These are phyloP conservation scores for Crucihimalaya himalaica DNA, from an alignment of 345 rosid genomes.

Conservation along the genomic window DNA sequence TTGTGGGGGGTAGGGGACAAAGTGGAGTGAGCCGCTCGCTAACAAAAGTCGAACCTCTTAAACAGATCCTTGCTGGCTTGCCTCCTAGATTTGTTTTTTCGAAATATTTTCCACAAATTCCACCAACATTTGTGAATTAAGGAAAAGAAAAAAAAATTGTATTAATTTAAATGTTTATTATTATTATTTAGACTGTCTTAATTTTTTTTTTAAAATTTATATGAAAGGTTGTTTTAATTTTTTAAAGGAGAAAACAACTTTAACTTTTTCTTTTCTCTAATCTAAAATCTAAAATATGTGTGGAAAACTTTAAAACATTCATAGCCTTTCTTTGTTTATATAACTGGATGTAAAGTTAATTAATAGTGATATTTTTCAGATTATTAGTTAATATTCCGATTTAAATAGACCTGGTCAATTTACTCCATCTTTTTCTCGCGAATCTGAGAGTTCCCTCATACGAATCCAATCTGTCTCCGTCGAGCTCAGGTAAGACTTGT, in stretches of 20 bases:
- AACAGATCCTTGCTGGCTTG: conserved; percentile 27
- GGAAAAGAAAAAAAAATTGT: background rate
- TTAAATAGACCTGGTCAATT: background rate
- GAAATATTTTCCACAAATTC: conserved; percentile 9
- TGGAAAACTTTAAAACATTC: too few species aligned
- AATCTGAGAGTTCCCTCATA: conserved; percentile 21
- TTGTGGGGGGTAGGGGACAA: background rate
- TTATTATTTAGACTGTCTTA: background rate
- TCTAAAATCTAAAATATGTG: background rate
- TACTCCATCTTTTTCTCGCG: background rate
- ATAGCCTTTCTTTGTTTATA: too few species aligned
- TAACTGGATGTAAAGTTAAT: too few species aligned
- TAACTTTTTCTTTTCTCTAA: too few species aligned
- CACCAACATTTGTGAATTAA: background rate
- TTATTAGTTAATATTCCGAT: background rate
- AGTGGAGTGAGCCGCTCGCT: conserved; percentile 31
- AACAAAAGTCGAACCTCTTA: conserved; percentile 7
- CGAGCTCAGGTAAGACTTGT: conserved; percentile 27
- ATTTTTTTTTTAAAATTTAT: background rate
- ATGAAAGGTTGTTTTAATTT: background rate
- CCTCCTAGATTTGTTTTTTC: conserved; percentile 8
- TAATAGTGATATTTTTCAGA: background rate
- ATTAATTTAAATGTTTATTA: background rate
- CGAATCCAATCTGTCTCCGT: conserved; percentile 28
- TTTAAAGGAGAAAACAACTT: too few species aligned